A percentile compares a stretch with the other conserved stretches of the same genome.
Evolutionary conservation across 495 filamentous ascomycete species (phyloP).

Genomic region (Daldinia bambusicola): DNA sequence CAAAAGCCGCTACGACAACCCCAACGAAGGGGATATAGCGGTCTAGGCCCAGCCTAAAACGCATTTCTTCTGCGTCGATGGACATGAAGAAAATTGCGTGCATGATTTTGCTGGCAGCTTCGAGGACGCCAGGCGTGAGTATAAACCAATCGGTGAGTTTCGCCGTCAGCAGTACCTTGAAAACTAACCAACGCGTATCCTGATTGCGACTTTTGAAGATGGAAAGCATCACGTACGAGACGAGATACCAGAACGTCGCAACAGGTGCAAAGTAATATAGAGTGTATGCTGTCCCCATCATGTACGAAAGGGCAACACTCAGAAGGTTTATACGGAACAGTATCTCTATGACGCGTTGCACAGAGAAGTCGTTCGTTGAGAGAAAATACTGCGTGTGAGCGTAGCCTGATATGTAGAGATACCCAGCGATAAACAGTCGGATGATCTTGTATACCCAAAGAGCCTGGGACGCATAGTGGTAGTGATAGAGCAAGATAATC

Average conservation of each 20-base stretch:
- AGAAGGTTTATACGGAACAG: slow-evolving; percentile 67
- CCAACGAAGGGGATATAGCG: slow-evolving; percentile 45
- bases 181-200: slow-evolving; percentile 54
- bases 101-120: slow-evolving; percentile 53
- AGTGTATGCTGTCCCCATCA: slow-evolving; percentile 66
- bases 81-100: slow-evolving; percentile 50
- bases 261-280: slow-evolving; percentile 70
- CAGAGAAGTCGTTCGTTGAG: slow-evolving; percentile 64
- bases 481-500: slow-evolving; percentile 67
- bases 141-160: slow-evolving; percentile 55
- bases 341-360: slow-evolving; percentile 58
- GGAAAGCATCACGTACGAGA: slow-evolving; percentile 62
- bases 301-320: slow-evolving; percentile 62
- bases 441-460: slow-evolving; percentile 65
- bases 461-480: slow-evolving; percentile 61
- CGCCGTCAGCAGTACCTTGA: slow-evolving; percentile 62
- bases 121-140: slow-evolving; percentile 56
- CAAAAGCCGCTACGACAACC: slow-evolving; percentile 32
- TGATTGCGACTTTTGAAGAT: slow-evolving; percentile 54
- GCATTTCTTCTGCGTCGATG: slow-evolving; percentile 46
- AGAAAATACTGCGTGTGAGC: slow-evolving; percentile 68
- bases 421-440: slow-evolving; percentile 66
- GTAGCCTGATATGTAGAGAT: slow-evolving; percentile 70
- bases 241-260: slow-evolving; percentile 69
- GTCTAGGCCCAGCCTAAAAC: slow-evolving; percentile 37